Evolutionary conservation across 106 monocot species (phyloP).

Genomic region (Apostasia ramifera): DNA sequence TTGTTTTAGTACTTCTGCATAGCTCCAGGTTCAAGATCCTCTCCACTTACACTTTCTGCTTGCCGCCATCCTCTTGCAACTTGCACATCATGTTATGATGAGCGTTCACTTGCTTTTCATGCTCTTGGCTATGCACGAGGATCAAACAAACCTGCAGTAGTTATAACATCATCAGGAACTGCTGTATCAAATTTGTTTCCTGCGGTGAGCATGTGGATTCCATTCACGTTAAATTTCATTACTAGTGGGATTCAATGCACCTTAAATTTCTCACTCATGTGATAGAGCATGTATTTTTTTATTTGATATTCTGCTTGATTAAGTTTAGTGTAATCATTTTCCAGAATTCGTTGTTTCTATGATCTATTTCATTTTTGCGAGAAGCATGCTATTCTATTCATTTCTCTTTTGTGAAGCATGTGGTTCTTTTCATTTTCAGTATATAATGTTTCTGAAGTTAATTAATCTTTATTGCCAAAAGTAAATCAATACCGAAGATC

Average conservation of each 20-base stretch:
- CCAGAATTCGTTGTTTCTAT: too few species aligned
- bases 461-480: neutral
- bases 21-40: constrained; percentile 97
- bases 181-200: constrained; percentile 93
- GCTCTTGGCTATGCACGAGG: constrained; percentile 88
- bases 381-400: too few species aligned
- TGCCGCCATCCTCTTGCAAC: constrained; percentile 61
- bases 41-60: constrained; percentile 89
- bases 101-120: constrained; percentile 89
- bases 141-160: constrained; percentile 64
- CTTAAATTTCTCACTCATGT: too few species aligned
- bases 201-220: constrained; percentile 43
- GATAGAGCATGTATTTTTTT: too few species aligned
- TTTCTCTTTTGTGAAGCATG: too few species aligned
- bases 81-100: constrained; percentile 89
- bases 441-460: neutral
- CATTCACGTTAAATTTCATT: too few species aligned
- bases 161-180: constrained; percentile 92
- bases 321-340: too few species aligned
- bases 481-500: neutral
- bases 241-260: too few species aligned
- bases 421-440: too few species aligned
- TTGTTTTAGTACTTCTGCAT: constrained; percentile 87
- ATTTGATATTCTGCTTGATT: too few species aligned
- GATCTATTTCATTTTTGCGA: too few species aligned